Evolutionary conservation across 257 asterid species (phyloP).

Genomic region (Solanum virginianum): DNA sequence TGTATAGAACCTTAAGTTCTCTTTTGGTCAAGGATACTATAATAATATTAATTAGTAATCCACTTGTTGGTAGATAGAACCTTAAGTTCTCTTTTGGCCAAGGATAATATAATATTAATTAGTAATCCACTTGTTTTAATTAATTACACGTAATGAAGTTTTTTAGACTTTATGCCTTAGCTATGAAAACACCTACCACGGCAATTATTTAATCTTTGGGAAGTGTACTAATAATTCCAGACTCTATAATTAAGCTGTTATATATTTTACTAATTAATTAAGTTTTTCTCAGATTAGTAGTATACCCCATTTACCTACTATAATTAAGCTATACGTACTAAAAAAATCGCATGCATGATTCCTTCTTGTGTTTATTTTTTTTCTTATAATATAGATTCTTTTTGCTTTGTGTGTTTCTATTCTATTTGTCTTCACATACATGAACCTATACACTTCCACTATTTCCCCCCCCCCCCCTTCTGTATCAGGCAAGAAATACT

Average conservation of each 20-base stretch:
- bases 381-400: background rate
- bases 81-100: background rate
- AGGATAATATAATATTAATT: background rate
- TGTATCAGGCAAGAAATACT: too few species aligned
- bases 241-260: background rate
- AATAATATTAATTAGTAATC: too few species aligned
- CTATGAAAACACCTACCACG: background rate
- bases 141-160: background rate
- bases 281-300: background rate
- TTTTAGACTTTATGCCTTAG: background rate
- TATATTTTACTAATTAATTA: constrained; percentile 6
- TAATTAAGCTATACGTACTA: background rate
- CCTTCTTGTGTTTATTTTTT: background rate
- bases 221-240: background rate
- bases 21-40: too few species aligned
- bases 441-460: background rate
- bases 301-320: background rate
- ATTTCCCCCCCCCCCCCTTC: too few species aligned
- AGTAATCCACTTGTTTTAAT: background rate
- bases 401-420: background rate
- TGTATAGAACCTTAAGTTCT: too few species aligned
- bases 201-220: background rate
- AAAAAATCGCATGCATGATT: constrained; percentile 21
- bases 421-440: constrained; percentile 4
- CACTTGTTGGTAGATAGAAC: background rate